Evolutionary conservation across 2,329 filamentous ascomycete species (phyloP).

Genomic region (Ophiosphaerella narmari): DNA sequence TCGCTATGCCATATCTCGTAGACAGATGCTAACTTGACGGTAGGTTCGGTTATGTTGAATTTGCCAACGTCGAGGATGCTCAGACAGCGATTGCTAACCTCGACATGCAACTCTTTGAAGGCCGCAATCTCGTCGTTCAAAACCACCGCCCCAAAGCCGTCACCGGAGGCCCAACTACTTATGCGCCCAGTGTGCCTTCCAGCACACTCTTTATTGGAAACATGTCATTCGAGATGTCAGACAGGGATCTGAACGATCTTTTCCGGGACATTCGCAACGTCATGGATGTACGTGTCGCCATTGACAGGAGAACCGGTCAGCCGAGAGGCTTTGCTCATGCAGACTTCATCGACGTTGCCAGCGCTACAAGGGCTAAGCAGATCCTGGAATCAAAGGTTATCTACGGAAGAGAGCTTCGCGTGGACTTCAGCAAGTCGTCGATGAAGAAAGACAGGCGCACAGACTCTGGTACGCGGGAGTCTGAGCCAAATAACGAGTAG

Average conservation of each 20-base stretch:
- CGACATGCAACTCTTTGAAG: slow-evolving; percentile 65
- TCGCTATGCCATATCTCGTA: not conserved
- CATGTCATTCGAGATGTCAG: slow-evolving; percentile 83
- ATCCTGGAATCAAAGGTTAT: slow-evolving; percentile 61
- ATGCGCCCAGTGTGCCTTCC: slow-evolving; percentile 54
- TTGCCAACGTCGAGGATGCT: slow-evolving; percentile 59
- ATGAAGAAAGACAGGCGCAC: slow-evolving; percentile 10
- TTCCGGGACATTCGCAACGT: slow-evolving; percentile 74
- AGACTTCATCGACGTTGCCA: slow-evolving; percentile 72
- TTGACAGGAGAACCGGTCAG: slow-evolving; percentile 79
- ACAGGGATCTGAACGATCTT: slow-evolving; percentile 77
- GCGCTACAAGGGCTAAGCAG: slow-evolving; percentile 65
- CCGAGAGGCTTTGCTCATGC: slow-evolving; percentile 84
- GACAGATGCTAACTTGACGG: slow-evolving; percentile 10
- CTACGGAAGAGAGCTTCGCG: slow-evolving; percentile 67
- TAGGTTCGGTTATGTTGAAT: slow-evolving; percentile 71
- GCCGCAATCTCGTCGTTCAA: slow-evolving; percentile 66
- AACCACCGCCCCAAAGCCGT: slow-evolving; percentile 51
- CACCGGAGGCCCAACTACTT: slow-evolving; percentile 2
- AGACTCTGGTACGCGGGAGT: slow-evolving; percentile 21
- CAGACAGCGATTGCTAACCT: slow-evolving; percentile 60
- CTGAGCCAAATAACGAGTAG: not conserved
- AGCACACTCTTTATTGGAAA: slow-evolving; percentile 82
- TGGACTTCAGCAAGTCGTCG: slow-evolving; percentile 63
- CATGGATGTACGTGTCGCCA: slow-evolving; percentile 77